Evolutionary conservation across 2,329 filamentous ascomycete species (phyloP), one percentile per base, ranked within the genome.

Genomic region (Pseudomassariella vexata): DNA sequence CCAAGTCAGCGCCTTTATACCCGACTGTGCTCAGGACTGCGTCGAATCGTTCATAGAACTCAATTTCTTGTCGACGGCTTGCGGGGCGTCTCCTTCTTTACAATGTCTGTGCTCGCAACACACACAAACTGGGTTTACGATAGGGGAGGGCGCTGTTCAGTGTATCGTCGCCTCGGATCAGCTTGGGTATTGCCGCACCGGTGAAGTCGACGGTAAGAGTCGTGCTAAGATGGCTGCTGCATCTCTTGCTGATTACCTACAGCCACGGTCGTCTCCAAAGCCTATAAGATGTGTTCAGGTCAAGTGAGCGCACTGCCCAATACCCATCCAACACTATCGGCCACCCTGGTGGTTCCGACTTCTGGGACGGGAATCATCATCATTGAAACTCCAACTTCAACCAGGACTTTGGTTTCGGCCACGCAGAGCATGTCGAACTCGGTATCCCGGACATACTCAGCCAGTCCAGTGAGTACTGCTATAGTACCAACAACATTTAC

Each of bases 81-180:
- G 79, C 47, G 63, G 64, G 19, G 49, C 56, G 20, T 57, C 59
- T 10, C 63, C 69, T 9, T 66, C 78, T 17, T 52, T 85, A 43
- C 58, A 66, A 46, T 85, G 79, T 44, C 63, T 87, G 6, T 88
- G 83, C 53, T 67, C 68, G 22, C 65, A 67, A 36, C 63, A 64
- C 20, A 79, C 79, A 7, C 57, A 54, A 9, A 70, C 70, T 19
- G 79, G 77, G 8, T 81, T 78, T 45, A 86, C 83, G 2, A 48
- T 86, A 28, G 82, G 80, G n/a, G 83, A 87, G 57, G 82, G 70
- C 9, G 79, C 76, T 5, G 57, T 85, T 40, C 73, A 80, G 48
- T 88, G 83, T 53, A 68, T 84, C 20, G 62, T 72, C 7, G 73
- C 73, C 6, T 69, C 74, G 47, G 57, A 51, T 35, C 55, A 55